These are phyloP conservation scores for Zizania palustris DNA, from an alignment of 202 grass and related monocot species.

Conservation along the genomic window DNA sequence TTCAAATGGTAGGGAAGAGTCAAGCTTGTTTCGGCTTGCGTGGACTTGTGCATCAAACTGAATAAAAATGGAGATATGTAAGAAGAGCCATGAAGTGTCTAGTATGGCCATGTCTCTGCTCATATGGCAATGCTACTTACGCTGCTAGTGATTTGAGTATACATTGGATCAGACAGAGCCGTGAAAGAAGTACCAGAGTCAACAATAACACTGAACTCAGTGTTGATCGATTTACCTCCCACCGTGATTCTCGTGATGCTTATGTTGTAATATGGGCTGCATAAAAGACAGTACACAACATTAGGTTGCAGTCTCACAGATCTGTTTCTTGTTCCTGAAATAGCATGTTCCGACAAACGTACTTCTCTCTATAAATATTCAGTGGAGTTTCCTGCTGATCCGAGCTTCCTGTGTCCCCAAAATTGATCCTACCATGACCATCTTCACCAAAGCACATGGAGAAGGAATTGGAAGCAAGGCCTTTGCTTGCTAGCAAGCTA, in stretches of 20 bases:
- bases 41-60: constrained; percentile 76
- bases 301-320: not conserved
- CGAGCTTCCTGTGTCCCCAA: constrained; percentile 80
- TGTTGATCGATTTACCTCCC: constrained; percentile 42
- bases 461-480: constrained; percentile 76
- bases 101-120: not conserved
- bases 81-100: not conserved
- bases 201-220: constrained; percentile 63
- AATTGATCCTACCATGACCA: constrained; percentile 79
- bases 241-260: constrained; percentile 58
- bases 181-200: constrained; percentile 94
- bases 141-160: constrained; percentile 59
- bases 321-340: not conserved
- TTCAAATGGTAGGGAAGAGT: constrained; percentile 62
- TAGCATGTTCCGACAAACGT: constrained; percentile 29
- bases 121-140: constrained; percentile 54
- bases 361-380: constrained; percentile 56
- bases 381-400: constrained; percentile 82
- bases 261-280: constrained; percentile 84
- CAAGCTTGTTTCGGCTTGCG: constrained; percentile 27
- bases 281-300: not conserved
- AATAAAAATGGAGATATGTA: constrained; percentile 24
- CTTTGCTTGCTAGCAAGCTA: constrained; percentile 70
- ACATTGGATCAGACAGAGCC: constrained; percentile 73
- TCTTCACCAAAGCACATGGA: constrained; percentile 87